Evolutionary conservation across 495 filamentous ascomycete species (phyloP).

Genomic region (Delitschia confertaspora): DNA sequence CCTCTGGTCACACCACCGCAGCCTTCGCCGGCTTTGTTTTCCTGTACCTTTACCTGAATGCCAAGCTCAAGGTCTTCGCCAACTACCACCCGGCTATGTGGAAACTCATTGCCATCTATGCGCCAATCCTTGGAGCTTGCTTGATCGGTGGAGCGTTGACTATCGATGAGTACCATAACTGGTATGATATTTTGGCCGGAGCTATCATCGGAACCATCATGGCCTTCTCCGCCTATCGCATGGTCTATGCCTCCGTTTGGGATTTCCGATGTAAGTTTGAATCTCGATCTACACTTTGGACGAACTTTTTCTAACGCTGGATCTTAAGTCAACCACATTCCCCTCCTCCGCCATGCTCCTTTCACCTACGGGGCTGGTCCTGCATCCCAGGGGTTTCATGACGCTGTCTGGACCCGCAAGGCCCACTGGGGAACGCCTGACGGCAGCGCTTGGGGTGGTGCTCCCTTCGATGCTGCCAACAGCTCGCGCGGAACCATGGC

Average conservation of each 20-base stretch:
- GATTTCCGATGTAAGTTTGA: slow-evolving; percentile 20
- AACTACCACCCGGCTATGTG: slow-evolving; percentile 55
- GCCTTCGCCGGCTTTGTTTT: slow-evolving; percentile 45
- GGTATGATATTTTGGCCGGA: slow-evolving; percentile 35
- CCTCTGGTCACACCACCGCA: slow-evolving; percentile 47
- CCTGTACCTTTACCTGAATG: slow-evolving; percentile 47
- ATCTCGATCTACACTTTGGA: not conserved
- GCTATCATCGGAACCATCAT: slow-evolving; percentile 30
- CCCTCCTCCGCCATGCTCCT: slow-evolving; percentile 26
- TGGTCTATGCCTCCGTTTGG: slow-evolving; percentile 30
- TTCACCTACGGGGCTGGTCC: slow-evolving; percentile 27
- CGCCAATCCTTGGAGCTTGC: slow-evolving; percentile 49
- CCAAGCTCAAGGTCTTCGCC: slow-evolving; percentile 47
- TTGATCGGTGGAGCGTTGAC: slow-evolving; percentile 52
- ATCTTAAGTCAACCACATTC: slow-evolving; percentile 30
- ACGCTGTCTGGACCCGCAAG: slow-evolving; percentile 22
- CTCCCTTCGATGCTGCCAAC: slow-evolving; percentile 18
- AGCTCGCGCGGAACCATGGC: slow-evolving; percentile 19
- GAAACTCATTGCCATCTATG: slow-evolving; percentile 51
- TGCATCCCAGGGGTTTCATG: slow-evolving; percentile 21
- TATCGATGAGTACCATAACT: slow-evolving; percentile 49
- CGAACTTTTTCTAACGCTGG: not conserved
- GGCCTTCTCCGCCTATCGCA: slow-evolving; percentile 29
- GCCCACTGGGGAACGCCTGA: slow-evolving; percentile 25
- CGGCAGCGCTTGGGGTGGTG: slow-evolving; percentile 21